These are phyloP conservation scores for Parachaetomium inaequale DNA, from an alignment of 495 filamentous ascomycete species.

Conservation along the genomic window DNA sequence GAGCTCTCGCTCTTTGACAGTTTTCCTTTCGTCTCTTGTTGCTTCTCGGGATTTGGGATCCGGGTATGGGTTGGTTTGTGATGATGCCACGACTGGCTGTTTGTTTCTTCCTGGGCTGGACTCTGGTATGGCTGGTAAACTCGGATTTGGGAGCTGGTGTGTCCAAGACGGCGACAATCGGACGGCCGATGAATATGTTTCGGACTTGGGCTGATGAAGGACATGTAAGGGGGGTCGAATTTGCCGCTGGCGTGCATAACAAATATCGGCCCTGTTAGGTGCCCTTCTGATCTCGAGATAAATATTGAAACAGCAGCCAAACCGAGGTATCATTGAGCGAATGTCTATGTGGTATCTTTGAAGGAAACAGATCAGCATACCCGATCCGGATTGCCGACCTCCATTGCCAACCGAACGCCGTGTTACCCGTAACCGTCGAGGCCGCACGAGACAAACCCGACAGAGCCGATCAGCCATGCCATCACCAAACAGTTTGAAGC, in stretches of 20 bases:
- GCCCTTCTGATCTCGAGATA: neutral
- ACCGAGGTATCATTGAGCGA: conserved; percentile 17
- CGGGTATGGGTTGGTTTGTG: too few species aligned
- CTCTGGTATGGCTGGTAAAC: neutral
- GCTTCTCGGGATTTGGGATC: neutral
- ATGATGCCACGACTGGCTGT: neutral
- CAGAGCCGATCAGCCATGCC: neutral
- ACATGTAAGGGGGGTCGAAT: too few species aligned
- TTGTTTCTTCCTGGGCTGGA: neutral
- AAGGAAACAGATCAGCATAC: neutral
- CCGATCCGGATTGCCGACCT: neutral
- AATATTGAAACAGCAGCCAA: neutral
- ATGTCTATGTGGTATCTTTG: conserved; percentile 22
- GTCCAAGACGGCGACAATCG: neutral
- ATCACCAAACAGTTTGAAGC: too few species aligned
- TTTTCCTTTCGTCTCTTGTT: neutral
- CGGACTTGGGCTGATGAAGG: neutral
- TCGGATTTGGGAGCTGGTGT: neutral
- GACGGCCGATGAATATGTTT: neutral
- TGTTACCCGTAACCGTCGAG: neutral
- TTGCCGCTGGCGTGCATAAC: neutral
- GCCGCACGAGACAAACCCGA: neutral
- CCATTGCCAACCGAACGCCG: neutral
- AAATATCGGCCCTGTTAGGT: neutral
- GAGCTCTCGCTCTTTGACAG: neutral